Percentiles rank a stretch among this genome's conserved stretches.
These are phyloP conservation scores for Colletotrichum costaricense DNA, from an alignment of 2,329 filamentous ascomycete genomes.

Conservation along the genomic window DNA sequence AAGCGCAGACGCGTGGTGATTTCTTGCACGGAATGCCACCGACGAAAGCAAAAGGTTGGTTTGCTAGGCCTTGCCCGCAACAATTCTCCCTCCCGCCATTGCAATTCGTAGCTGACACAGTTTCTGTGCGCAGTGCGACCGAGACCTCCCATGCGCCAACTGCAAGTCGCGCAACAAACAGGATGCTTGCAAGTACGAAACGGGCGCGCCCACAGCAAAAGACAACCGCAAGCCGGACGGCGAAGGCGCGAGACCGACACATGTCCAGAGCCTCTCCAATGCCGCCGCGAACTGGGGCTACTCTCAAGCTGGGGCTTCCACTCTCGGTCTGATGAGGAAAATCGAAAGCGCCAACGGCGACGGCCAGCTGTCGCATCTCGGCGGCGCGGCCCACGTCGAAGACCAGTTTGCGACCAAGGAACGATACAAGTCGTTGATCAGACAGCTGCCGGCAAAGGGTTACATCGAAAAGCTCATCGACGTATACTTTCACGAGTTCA, in stretches of 20 bases:
- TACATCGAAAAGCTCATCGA: conserved; percentile 66
- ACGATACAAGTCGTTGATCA: conserved; percentile 68
- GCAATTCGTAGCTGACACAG: conserved; percentile 8
- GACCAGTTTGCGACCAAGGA: conserved; percentile 59
- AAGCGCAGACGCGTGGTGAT: conserved; percentile 71
- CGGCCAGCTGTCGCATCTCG: conserved; percentile 44
- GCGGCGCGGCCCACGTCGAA: conserved; percentile 40
- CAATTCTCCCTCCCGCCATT: background rate
- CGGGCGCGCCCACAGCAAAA: conserved; percentile 56
- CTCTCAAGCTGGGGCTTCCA: conserved; percentile 61
- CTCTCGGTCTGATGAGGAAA: conserved; percentile 65
- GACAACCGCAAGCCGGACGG: conserved; percentile 45
- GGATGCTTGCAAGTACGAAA: conserved; percentile 67
- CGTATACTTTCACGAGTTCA: conserved; percentile 68
- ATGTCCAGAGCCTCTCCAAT: conserved; percentile 50
- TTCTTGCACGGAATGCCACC: conserved; percentile 73
- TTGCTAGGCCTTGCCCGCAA: background rate
- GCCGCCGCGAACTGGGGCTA: conserved; percentile 65
- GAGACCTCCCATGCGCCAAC: conserved; percentile 69
- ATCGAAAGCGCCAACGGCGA: conserved; percentile 60
- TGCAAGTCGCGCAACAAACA: conserved; percentile 68
- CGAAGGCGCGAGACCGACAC: conserved; percentile 33
- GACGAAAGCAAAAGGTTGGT: conserved; percentile 68
- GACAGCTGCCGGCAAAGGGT: conserved; percentile 65
- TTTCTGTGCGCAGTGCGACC: conserved; percentile 61